Base-by-base conservation (phyloP, 1,139 yeast species). In the Pneumocystis oryctolagi region DNA sequence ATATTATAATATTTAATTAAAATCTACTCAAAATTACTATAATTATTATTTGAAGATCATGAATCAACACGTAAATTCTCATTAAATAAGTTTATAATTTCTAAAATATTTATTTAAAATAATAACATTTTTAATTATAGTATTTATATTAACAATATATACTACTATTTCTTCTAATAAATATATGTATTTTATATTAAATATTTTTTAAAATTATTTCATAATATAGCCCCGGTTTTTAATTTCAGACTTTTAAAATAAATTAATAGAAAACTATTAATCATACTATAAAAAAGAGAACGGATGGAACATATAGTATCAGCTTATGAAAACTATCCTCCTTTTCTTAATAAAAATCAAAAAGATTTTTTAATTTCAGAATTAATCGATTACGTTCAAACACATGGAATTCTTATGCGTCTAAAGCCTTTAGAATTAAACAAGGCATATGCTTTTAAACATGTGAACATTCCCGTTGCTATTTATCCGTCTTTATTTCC, bases 401-500 rank as follows among this genome's bases (percentile, higher is more conserved):
- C 25, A n/a, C 55, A 47, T 47, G 55, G 55, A 47, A 20, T 47
- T 47, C 66, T 67, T 71, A 64, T 66, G 77, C 75, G 71, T 47
- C 35, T 25, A 34, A 59, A 18, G 58, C 60, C 40, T 58, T 64
- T 9, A 60, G 42, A 32, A 25, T 28, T 4, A 1, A 28, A 32
- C 12, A 37, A 14, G 64, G 59, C 40, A 62, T 58, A 25, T 47
- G 16, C 16, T 85, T 87, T 20, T 12, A 20, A 12, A 8, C 28
- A 47, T 25, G 79, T 78, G 61, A 81, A 80, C 65, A 96, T 96
- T 2, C 97, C 98, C 32, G 83, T 89, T 14, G 90, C 98, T 0
- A 71, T 90, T 58, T 89, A 80, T 70, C 99, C 98, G 3, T 87
- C 97, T 0, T 96, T 96, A 12, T 84, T 90, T 68, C 90, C 96